phyloP scores from a whole-genome alignment of 345 rosid genomes.

The Dovyalis caffra region DNA sequence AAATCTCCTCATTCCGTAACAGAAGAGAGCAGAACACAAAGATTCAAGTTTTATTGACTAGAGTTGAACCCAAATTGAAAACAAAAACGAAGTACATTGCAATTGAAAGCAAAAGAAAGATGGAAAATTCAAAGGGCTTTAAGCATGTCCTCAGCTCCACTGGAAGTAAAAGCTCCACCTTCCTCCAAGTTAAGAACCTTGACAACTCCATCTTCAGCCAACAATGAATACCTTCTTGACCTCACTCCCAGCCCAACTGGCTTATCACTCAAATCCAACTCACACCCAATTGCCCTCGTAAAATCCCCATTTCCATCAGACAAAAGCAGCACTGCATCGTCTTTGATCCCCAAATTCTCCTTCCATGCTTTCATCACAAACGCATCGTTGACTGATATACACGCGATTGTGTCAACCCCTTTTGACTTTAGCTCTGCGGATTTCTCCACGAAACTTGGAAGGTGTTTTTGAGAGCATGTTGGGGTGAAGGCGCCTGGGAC shows the following conservation, averaged over 20 bases:
- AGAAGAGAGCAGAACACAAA: not conserved
- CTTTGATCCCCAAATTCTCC: conserved; percentile 64
- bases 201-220: conserved; percentile 84
- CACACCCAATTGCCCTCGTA: conserved; percentile 72
- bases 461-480: conserved; percentile 91
- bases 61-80: not conserved
- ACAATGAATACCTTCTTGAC: conserved; percentile 76
- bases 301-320: conserved; percentile 80
- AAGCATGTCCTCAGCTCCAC: conserved; percentile 86
- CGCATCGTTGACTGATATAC: conserved; percentile 88
- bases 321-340: conserved; percentile 69
- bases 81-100: too few species aligned
- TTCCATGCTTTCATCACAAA: conserved; percentile 89
- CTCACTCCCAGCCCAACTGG: conserved; percentile 77
- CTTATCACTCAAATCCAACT: conserved; percentile 79
- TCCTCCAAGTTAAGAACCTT: conserved; percentile 83
- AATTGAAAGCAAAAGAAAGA: not conserved
- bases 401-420: conserved; percentile 85
- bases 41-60: not conserved
- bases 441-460: conserved; percentile 82
- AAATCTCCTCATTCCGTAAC: not conserved
- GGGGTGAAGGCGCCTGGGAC: conserved; percentile 97
- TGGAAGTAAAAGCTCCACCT: conserved; percentile 88
- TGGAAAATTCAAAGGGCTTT: conserved; percentile 57
- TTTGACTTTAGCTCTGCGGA: conserved; percentile 73